phyloP scores from a whole-genome alignment of 139 green algal species.

The Haematococcus lacustris region DNA sequence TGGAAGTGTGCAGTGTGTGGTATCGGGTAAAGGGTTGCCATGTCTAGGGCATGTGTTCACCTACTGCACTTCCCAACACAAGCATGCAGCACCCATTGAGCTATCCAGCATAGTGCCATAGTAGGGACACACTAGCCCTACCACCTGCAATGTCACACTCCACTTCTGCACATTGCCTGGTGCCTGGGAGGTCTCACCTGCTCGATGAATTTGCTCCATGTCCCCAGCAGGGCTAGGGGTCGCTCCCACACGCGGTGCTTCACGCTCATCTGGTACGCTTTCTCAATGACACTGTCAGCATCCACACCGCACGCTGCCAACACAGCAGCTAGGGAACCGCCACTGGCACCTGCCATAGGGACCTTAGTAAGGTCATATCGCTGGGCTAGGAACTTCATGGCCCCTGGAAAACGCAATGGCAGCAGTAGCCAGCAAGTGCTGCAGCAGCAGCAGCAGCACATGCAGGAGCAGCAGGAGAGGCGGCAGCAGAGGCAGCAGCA shows the following conservation, averaged over 20 bases:
- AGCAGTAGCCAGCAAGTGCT: background rate
- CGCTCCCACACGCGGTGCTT: conserved; percentile 45
- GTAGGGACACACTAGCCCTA: too few relatives aligned
- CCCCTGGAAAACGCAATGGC: conserved; percentile 16
- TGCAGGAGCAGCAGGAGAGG: too few relatives aligned
- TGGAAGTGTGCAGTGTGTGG: too few relatives aligned
- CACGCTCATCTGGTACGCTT: conserved; percentile 36
- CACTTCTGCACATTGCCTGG: too few relatives aligned
- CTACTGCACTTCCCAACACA: too few relatives aligned
- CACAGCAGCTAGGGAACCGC: conserved; percentile 36
- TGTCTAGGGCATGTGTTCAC: too few relatives aligned
- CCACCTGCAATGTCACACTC: too few relatives aligned
- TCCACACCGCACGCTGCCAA: conserved; percentile 34
- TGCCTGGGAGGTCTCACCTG: too few relatives aligned
- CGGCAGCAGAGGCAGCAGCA: background rate
- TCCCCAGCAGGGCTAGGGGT: conserved; percentile 33
- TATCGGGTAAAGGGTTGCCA: too few relatives aligned
- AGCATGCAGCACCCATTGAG: too few relatives aligned
- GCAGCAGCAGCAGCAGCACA: too few relatives aligned
- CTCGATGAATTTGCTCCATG: conserved; percentile 40
- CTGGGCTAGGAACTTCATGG: conserved; percentile 48
- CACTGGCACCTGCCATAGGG: conserved; percentile 42
- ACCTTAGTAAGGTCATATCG: conserved; percentile 41
- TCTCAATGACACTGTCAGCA: conserved; percentile 29
- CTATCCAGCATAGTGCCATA: too few relatives aligned